Evolutionary conservation across 2,329 filamentous ascomycete genomes (phyloP), one percentile per base, ranked within the genome.

Genomic region (Colletotrichum horii): DNA sequence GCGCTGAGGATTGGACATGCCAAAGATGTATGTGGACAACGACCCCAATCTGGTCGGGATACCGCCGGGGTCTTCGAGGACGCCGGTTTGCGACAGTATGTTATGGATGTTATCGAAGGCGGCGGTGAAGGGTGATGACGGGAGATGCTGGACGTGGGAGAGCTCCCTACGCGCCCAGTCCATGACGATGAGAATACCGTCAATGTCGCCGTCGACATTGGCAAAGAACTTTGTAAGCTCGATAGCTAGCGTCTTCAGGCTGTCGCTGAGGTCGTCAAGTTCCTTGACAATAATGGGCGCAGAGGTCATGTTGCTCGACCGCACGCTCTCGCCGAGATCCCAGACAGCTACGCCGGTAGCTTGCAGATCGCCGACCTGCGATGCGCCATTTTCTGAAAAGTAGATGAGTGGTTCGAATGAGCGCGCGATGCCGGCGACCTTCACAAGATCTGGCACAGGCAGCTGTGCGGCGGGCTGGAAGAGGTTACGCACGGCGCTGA

Each of bases 361-460:
- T 83, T 98, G 96, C 65, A 98, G 87, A 78, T 97, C 95, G 74
- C 94, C 93, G 55, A 98, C 95, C 81, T 98, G 96, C 48, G 93
- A 91, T 58, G 96, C 93, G 11, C 96, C 96, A 82, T 96, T 94
- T 81, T 98, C 96, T 0, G 96, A 98, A 82, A 97, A 98, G 86
- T 97, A 97, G 77, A 98, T 97, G 60, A 98, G 90, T 8, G 96
- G 96, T 83, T 98, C 96, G 81, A 98, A 98, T 12, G 95, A 95
- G 80, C 95, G 95, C 65, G 96, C 96, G 78, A 98, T 91, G 67
- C 94, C 93, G 6, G 96, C 96, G 28, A 98, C 94, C 83, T 98
- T 98, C 82, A 98, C 94, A 19, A 98, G 89, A 82, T 98, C 96
- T 0, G 95, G 95, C 3, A 94, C 93, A 1, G 94, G 91, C 15